These are phyloP conservation scores for Clitoria ternatea DNA, from an alignment of 306 rosid genomes.

Conservation along the genomic window DNA sequence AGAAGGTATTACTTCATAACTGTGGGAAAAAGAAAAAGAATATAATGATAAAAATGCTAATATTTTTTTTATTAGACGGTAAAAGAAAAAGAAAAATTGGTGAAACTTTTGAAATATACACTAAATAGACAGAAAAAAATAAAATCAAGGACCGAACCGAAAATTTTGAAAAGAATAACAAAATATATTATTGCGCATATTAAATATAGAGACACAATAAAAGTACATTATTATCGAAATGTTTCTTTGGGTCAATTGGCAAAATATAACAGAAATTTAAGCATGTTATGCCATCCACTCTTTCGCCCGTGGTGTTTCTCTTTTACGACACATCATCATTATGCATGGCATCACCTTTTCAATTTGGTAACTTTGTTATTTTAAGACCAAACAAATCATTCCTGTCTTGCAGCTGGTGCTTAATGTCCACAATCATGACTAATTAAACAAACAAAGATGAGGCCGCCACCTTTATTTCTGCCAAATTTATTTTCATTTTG, in stretches of 20 bases:
- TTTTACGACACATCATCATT: constrained; percentile 30
- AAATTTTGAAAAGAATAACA: too few relatives aligned
- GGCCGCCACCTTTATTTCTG: background rate
- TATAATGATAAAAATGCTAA: too few relatives aligned
- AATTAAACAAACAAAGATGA: background rate
- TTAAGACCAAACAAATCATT: constrained; percentile 6
- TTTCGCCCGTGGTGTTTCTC: background rate
- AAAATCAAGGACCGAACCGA: too few relatives aligned
- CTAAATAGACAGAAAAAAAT: too few relatives aligned
- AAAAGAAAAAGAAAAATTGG: too few relatives aligned
- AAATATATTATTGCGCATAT: too few relatives aligned
- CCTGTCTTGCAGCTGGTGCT: constrained; percentile 8
- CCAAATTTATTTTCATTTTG: background rate
- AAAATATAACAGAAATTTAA: background rate
- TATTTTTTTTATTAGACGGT: too few relatives aligned
- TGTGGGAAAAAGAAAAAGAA: too few relatives aligned
- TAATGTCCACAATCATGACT: constrained; percentile 22
- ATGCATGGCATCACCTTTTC: constrained; percentile 16
- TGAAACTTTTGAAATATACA: too few relatives aligned
- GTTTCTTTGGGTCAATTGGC: background rate
- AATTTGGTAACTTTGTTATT: background rate
- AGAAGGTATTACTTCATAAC: too few relatives aligned
- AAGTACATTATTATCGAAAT: background rate
- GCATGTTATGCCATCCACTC: background rate
- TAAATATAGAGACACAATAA: background rate